Evolutionary conservation across 106 monocot species (phyloP), one percentile per base, ranked within the genome.

Genomic region (Platanthera zijinensis): DNA sequence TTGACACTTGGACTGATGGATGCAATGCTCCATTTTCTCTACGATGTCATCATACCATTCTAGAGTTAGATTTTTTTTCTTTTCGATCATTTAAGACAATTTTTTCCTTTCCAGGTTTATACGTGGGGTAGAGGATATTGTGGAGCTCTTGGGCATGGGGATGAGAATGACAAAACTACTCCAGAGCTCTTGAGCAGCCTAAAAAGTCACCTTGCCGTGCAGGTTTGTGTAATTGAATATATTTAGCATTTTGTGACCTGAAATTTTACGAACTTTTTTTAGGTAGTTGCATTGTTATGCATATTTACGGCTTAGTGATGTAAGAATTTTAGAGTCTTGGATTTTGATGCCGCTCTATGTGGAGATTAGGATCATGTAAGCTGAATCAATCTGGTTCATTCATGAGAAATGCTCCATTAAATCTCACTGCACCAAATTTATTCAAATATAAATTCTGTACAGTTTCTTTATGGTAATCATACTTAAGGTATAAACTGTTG

Each of bases 51-150:
- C 39, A 39, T 39, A 39, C 39, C 39, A 39, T 39, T 39, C 1
- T 3, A 39, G 39, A 39, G 39, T 39, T 39, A 39, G 39, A 53
- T 62, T 62, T 22, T 62, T 22, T 62, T 64, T 64, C 10, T 2
- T 64, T 25, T 30, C 25, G 32, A 1, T 66, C 11, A 30, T 6
- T 63, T 19, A 21, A 21, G 22, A 9, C 25, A 63, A 7, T 10
- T 66, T 66, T 21, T 30, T 66, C 11, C n/a, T 85, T 81, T 75
- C 18, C 83, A 97, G 96, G 93, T 91, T 14, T 93, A 93, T 75
- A 97, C 96, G 46, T 97, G 96, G 96, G 96, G 96, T 15, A 89
- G 91, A 82, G 96, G 96, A 45, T 97, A 97, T 74, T 97, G 93
- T 84, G 96, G 96, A 45, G 96, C 89, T 59, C 77, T 97, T 49